A percentile compares a stretch with the other conserved stretches of the same genome.
Evolutionary conservation across 306 rosid genomes (phyloP).

Genomic region (Chamaecrista fasciculata): DNA sequence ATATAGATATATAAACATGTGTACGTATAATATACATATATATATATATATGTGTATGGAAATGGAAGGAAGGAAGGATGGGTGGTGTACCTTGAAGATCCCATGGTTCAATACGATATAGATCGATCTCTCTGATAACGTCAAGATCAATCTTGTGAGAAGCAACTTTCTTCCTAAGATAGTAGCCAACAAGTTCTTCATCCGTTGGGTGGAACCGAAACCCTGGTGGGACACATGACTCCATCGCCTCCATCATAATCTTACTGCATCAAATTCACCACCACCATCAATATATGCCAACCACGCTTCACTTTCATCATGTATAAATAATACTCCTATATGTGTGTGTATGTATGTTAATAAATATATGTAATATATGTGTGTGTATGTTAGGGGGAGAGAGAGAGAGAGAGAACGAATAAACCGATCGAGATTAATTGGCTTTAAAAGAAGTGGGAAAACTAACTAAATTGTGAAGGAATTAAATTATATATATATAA

Average conservation of each 20-base stretch:
- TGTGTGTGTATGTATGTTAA: too few species aligned
- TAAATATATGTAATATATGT: background rate
- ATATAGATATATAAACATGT: too few species aligned
- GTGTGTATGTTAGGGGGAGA: too few species aligned
- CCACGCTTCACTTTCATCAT: slow-evolving; percentile 47
- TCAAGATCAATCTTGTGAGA: slow-evolving; percentile 1
- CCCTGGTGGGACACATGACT: slow-evolving; percentile 64
- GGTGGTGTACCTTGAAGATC: slow-evolving; percentile 12
- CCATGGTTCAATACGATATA: slow-evolving; percentile 16
- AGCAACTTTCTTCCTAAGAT: slow-evolving; percentile 22
- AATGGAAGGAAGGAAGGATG: too few species aligned
- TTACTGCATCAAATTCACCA: slow-evolving; percentile 79
- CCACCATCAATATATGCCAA: slow-evolving; percentile 42
- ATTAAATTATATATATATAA: slow-evolving; percentile 25
- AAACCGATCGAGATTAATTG: slow-evolving; percentile 3
- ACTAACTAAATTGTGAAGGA: slow-evolving; percentile 18
- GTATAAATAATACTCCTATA: slow-evolving; percentile 39
- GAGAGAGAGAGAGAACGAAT: too few species aligned
- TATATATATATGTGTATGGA: background rate
- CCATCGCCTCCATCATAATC: slow-evolving; percentile 59
- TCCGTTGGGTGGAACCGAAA: slow-evolving; percentile 28
- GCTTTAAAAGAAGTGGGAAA: background rate
- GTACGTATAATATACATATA: background rate
- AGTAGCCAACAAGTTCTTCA: slow-evolving; percentile 19
- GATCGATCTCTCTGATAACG: slow-evolving; percentile 14